These are phyloP conservation scores for Metarhizium humberi DNA, from an alignment of 2,329 filamentous ascomycete species.

Conservation along the genomic window DNA sequence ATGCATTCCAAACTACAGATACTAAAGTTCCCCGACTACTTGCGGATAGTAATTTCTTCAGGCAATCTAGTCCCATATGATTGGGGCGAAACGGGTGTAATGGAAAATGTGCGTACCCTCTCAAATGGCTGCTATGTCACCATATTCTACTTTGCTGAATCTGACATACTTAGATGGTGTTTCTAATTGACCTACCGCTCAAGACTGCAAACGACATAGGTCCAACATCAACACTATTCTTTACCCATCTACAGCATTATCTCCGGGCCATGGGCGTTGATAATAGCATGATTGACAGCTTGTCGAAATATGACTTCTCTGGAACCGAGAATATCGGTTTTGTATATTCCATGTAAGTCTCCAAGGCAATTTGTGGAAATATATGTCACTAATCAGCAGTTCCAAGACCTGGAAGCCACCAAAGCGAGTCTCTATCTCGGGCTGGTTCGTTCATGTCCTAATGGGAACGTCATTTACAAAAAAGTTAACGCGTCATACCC, in stretches of 20 bases:
- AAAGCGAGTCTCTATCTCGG: conserved; percentile 17
- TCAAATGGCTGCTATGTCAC: neutral
- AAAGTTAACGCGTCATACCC: neutral
- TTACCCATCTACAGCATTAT: conserved; percentile 62
- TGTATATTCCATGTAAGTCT: conserved; percentile 71
- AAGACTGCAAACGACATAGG: conserved; percentile 25
- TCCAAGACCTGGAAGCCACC: conserved; percentile 25
- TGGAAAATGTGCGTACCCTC: conserved; percentile 67
- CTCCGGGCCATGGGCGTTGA: conserved; percentile 57
- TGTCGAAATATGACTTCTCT: conserved; percentile 74
- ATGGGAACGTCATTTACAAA: neutral
- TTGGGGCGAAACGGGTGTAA: conserved; percentile 75
- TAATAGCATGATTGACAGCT: conserved; percentile 53
- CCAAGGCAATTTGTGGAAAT: neutral
- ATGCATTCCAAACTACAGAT: conserved; percentile 97
- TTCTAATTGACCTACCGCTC: conserved; percentile 83
- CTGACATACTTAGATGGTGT: conserved; percentile 53
- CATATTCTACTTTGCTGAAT: too few species aligned
- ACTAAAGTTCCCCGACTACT: conserved; percentile 63
- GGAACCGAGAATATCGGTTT: conserved; percentile 66
- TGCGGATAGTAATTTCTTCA: conserved; percentile 76
- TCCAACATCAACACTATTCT: conserved; percentile 42
- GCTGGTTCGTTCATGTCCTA: conserved; percentile 19
- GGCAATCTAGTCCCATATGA: conserved; percentile 81
- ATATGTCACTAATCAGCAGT: conserved; percentile 5